Percentiles rank a stretch among this genome's conserved stretches.
Evolutionary conservation across 108 stramenopile species (phyloP).

Genomic region (Fragilariopsis cylindrus): DNA sequence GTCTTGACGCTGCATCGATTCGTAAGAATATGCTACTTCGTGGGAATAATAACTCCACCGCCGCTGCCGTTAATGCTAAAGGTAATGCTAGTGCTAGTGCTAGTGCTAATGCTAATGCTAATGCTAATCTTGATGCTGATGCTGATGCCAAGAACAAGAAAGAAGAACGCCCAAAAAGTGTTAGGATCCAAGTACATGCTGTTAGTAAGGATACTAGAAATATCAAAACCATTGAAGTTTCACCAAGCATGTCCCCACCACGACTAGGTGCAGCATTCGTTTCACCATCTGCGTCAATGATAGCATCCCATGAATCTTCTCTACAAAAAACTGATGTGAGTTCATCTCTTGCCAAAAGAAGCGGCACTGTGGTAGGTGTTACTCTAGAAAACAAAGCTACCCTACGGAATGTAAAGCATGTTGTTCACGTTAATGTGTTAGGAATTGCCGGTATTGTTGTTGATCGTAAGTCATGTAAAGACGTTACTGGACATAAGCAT

Average conservation of each 20-base stretch:
- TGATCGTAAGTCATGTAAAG: constrained; percentile 8
- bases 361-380: no score
- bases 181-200: neutral
- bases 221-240: neutral
- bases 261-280: no score
- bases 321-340: no score
- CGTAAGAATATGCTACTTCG: neutral
- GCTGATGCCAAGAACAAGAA: neutral
- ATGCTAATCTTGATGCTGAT: no score
- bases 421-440: constrained; percentile 20
- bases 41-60: neutral
- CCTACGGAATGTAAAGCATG: neutral
- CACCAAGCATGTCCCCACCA: neutral
- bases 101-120: no score
- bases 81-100: neutral
- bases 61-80: neutral
- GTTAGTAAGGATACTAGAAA: neutral
- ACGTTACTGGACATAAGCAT: neutral
- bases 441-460: constrained; percentile 31
- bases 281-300: no score
- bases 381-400: no score
- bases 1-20: neutral
- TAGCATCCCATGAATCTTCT: no score
- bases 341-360: no score
- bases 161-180: neutral